phyloP scores from a whole-genome alignment of 2,329 filamentous ascomycete species.

The Geosmithia putterillii region DNA sequence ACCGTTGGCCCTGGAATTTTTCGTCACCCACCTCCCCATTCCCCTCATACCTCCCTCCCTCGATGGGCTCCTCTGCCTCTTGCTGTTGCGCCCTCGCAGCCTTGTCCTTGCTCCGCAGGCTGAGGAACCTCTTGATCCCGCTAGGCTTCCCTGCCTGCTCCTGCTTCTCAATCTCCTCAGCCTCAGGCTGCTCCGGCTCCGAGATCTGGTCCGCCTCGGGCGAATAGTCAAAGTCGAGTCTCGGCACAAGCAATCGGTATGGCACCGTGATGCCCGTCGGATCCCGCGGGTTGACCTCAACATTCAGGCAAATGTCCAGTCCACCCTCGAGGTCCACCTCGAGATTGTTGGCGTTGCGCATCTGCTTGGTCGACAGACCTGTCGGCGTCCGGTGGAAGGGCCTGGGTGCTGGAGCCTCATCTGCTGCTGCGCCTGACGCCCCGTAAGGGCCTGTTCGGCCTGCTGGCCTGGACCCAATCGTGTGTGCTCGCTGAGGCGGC shows the following conservation, averaged over 20 bases:
- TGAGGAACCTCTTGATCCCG: slow-evolving; percentile 32
- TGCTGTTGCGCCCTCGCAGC: neutral
- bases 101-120: slow-evolving; percentile 24
- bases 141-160: slow-evolving; percentile 10
- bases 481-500: slow-evolving; percentile 17
- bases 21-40: neutral
- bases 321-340: slow-evolving; percentile 71
- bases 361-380: slow-evolving; percentile 50
- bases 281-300: slow-evolving; percentile 77
- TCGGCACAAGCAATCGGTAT: slow-evolving; percentile 77
- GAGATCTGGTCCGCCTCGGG: slow-evolving; percentile 23
- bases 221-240: slow-evolving; percentile 49
- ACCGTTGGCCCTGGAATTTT: neutral
- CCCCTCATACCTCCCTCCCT: neutral
- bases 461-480: slow-evolving; percentile 12
- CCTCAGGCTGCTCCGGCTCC: slow-evolving; percentile 7
- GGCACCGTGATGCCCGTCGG: slow-evolving; percentile 79
- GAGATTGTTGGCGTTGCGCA: slow-evolving; percentile 37
- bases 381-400: slow-evolving; percentile 61
- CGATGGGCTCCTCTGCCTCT: neutral
- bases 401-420: slow-evolving; percentile 7
- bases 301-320: slow-evolving; percentile 76
- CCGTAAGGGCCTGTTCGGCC: slow-evolving; percentile 1
- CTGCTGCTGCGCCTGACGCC: neutral
- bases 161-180: slow-evolving; percentile 3